Percentiles rank a stretch among this genome's conserved stretches.
Evolutionary conservation across 208 protist species (phyloP).

Genomic region (Wallacemonas sp.): DNA sequence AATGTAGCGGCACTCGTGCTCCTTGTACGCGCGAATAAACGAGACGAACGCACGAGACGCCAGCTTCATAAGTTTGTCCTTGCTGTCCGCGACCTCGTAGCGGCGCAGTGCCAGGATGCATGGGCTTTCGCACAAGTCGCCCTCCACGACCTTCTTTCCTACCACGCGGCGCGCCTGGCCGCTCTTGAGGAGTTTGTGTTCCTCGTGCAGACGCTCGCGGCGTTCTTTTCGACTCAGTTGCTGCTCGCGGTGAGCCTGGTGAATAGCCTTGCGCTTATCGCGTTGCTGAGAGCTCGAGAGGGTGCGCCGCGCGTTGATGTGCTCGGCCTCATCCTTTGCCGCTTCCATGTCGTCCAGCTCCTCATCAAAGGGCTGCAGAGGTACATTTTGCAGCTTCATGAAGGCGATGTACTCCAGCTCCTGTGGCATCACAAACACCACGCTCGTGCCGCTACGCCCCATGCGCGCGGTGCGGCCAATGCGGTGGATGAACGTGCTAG

Average conservation of each 20-base stretch:
- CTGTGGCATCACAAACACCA: slow-evolving; percentile 93
- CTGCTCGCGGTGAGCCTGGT: slow-evolving; percentile 72
- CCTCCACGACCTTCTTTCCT: slow-evolving; percentile 59
- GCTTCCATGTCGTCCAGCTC: slow-evolving; percentile 58
- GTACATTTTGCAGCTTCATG: slow-evolving; percentile 90
- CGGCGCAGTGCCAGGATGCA: slow-evolving; percentile 61
- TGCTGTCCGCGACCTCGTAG: slow-evolving; percentile 31
- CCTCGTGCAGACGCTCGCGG: slow-evolving; percentile 57
- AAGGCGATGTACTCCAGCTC: slow-evolving; percentile 94
- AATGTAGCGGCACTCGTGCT: slow-evolving; percentile 93
- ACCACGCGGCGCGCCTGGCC: slow-evolving; percentile 24
- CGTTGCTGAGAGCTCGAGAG: slow-evolving; percentile 59
- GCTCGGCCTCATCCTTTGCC: slow-evolving; percentile 42
- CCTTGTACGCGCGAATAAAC: slow-evolving; percentile 93
- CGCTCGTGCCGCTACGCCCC: slow-evolving; percentile 88
- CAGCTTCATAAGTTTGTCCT: slow-evolving; percentile 73
- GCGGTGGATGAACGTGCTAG: slow-evolving; percentile 96
- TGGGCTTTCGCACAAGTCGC: slow-evolving; percentile 81
- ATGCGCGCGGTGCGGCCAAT: slow-evolving; percentile 97
- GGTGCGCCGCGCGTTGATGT: slow-evolving; percentile 72
- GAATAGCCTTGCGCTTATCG: slow-evolving; percentile 66
- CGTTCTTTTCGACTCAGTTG: slow-evolving; percentile 68
- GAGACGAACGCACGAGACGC: slow-evolving; percentile 87
- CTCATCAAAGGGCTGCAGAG: slow-evolving; percentile 72
- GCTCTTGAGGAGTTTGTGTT: slow-evolving; percentile 40